Percentiles rank a stretch among this genome's conserved stretches.
phyloP scores from a whole-genome alignment of 257 asterid species.

The Agastache rugosa region DNA sequence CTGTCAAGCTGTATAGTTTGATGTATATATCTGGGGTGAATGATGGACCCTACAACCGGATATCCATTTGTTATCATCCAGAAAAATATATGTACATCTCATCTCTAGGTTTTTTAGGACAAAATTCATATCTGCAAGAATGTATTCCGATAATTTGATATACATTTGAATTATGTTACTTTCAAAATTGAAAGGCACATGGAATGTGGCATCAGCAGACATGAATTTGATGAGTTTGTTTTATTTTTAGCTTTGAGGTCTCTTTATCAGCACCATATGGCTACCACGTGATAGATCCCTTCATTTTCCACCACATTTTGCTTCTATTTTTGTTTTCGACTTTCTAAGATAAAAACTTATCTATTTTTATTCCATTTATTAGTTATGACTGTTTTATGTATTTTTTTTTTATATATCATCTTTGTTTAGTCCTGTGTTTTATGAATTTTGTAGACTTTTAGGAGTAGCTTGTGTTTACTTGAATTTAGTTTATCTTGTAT shows the following conservation, averaged over 20 bases:
- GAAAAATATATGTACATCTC: not conserved
- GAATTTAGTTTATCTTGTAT: too few relatives aligned
- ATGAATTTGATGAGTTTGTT: slow-evolving; percentile 4
- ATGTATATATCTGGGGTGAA: slow-evolving; percentile 28
- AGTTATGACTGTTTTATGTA: not conserved
- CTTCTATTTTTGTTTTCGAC: slow-evolving; percentile 8
- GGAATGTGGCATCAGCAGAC: slow-evolving; percentile 22
- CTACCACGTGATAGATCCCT: slow-evolving; percentile 40
- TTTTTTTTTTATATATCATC: too few relatives aligned
- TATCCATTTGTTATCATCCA: slow-evolving; percentile 29
- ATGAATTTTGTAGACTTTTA: too few relatives aligned
- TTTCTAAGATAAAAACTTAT: not conserved
- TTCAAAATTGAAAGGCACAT: slow-evolving; percentile 27
- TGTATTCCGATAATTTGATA: not conserved
- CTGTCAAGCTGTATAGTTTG: slow-evolving; percentile 31
- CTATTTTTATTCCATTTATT: not conserved
- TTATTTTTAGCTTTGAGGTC: slow-evolving; percentile 29
- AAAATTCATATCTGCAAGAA: slow-evolving; percentile 1
- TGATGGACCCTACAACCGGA: slow-evolving; percentile 34
- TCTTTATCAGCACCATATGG: slow-evolving; percentile 37
- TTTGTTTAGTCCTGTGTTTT: not conserved
- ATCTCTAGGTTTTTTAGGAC: not conserved
- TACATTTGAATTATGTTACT: not conserved
- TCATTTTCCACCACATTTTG: slow-evolving; percentile 33
- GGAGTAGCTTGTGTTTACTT: too few relatives aligned